Evolutionary conservation across 768 basidiomycete species (phyloP).

Genomic region (Dioszegia aurantiaca): DNA sequence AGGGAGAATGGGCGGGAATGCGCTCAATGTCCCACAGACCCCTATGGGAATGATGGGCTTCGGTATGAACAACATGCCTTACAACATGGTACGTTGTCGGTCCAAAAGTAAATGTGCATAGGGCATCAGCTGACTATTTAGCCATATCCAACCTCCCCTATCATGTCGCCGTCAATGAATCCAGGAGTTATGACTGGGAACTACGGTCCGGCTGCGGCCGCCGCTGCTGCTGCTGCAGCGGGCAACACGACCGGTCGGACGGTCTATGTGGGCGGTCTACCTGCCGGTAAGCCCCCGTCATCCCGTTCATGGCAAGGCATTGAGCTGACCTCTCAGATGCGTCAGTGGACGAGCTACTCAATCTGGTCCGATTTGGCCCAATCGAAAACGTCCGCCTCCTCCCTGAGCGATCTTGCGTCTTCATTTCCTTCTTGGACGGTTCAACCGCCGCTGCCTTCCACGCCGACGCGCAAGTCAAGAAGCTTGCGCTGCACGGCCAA

Average conservation of each 20-base stretch:
- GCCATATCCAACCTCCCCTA: slow-evolving; percentile 21
- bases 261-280: slow-evolving; percentile 95
- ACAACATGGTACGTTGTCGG: slow-evolving; percentile 27
- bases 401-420: slow-evolving; percentile 95
- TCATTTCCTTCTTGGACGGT: slow-evolving; percentile 94
- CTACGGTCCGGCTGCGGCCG: slow-evolving; percentile 73
- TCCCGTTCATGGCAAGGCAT: too few species aligned
- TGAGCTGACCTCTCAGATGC: slow-evolving; percentile 59
- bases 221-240: slow-evolving; percentile 66
- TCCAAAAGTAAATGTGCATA: neutral
- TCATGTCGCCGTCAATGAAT: slow-evolving; percentile 41
- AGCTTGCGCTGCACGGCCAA: slow-evolving; percentile 84
- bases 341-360: slow-evolving; percentile 94
- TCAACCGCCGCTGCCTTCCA: slow-evolving; percentile 93
- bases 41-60: slow-evolving; percentile 36
- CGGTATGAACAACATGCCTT: slow-evolving; percentile 35
- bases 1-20: neutral
- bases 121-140: slow-evolving; percentile 14
- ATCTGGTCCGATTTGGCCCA: slow-evolving; percentile 95
- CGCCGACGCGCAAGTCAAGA: slow-evolving; percentile 93
- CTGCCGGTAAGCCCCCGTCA: slow-evolving; percentile 61
- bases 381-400: slow-evolving; percentile 91
- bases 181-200: slow-evolving; percentile 61
- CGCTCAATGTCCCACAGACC: slow-evolving; percentile 16
- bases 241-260: slow-evolving; percentile 68